phyloP scores from a whole-genome alignment of 805 yeast genomes.

The Cyberlindnera amylophila region DNA sequence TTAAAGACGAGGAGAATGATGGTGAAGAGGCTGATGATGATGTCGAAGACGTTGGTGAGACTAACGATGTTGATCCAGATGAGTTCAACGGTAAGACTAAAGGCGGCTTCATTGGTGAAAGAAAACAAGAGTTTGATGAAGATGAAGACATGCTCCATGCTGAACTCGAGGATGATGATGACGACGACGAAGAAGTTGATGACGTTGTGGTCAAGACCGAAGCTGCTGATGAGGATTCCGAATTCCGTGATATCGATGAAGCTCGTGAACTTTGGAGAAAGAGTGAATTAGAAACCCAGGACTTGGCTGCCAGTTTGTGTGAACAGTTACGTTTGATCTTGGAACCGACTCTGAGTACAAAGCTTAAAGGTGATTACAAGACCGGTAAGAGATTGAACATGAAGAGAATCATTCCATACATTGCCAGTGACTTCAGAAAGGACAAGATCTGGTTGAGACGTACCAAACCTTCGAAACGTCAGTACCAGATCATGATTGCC shows the following conservation, averaged over 20 bases:
- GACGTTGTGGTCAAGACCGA: slow-evolving; percentile 21
- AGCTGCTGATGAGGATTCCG: slow-evolving; percentile 24
- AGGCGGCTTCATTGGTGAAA: slow-evolving; percentile 50
- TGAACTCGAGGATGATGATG: slow-evolving; percentile 27
- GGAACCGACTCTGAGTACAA: slow-evolving; percentile 96
- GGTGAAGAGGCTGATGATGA: slow-evolving; percentile 25
- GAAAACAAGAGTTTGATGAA: slow-evolving; percentile 30
- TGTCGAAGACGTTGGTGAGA: slow-evolving; percentile 29
- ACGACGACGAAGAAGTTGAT: slow-evolving; percentile 24
- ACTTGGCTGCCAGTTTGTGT: slow-evolving; percentile 78
- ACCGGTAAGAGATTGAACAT: slow-evolving; percentile 95
- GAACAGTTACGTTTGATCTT: slow-evolving; percentile 90
- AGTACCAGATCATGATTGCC: slow-evolving; percentile 95
- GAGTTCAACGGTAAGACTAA: slow-evolving; percentile 46
- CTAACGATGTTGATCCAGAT: slow-evolving; percentile 34
- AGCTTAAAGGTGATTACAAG: slow-evolving; percentile 90
- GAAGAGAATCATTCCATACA: slow-evolving; percentile 96
- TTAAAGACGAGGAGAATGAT: slow-evolving; percentile 30
- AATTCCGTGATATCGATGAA: slow-evolving; percentile 53
- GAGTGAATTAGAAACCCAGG: slow-evolving; percentile 83
- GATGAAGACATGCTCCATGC: slow-evolving; percentile 33
- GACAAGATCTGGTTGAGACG: slow-evolving; percentile 98
- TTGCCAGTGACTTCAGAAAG: slow-evolving; percentile 95
- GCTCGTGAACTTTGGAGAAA: slow-evolving; percentile 78
- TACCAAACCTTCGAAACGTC: slow-evolving; percentile 95